A percentile compares a stretch with the other conserved stretches of the same genome.
Evolutionary conservation across 2,329 filamentous ascomycete genomes (phyloP).

Genomic region (Aureobasidium lini): DNA sequence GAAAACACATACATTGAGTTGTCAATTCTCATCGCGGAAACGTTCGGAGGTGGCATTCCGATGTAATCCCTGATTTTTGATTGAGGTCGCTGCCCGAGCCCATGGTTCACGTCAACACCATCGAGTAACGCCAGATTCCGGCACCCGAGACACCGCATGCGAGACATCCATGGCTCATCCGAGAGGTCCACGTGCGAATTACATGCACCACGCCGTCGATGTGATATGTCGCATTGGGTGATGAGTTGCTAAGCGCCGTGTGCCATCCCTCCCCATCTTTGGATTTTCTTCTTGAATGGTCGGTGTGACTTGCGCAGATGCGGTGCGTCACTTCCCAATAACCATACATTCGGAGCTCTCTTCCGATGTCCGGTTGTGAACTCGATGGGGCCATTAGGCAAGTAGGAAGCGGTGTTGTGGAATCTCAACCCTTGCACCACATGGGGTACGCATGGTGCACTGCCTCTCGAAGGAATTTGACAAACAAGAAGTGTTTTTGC

Average conservation of each 20-base stretch:
- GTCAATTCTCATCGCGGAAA: not conserved
- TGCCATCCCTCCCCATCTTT: not conserved
- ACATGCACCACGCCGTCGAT: slow-evolving; percentile 1
- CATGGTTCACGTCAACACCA: slow-evolving; percentile 1
- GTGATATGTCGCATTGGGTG: not conserved
- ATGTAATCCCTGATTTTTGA: not conserved
- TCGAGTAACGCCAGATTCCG: slow-evolving; percentile 1
- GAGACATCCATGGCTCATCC: slow-evolving; percentile 9
- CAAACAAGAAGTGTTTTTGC: not conserved
- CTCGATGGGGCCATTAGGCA: not conserved
- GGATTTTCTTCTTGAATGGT: not conserved
- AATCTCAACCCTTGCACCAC: slow-evolving; percentile 3
- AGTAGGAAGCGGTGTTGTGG: not conserved
- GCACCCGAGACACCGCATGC: slow-evolving; percentile 8
- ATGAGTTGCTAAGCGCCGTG: slow-evolving; percentile 1
- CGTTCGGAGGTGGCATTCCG: slow-evolving; percentile 1
- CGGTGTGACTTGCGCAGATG: not conserved
- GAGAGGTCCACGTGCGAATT: slow-evolving; percentile 4
- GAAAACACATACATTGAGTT: not conserved
- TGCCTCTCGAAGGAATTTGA: not conserved
- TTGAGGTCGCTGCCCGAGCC: not conserved
- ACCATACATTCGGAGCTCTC: not conserved
- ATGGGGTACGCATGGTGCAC: not conserved
- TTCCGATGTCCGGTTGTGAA: not conserved
- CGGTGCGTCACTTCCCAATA: not conserved